phyloP scores from a whole-genome alignment of 345 rosid genomes.

The Luvunga scandens region DNA sequence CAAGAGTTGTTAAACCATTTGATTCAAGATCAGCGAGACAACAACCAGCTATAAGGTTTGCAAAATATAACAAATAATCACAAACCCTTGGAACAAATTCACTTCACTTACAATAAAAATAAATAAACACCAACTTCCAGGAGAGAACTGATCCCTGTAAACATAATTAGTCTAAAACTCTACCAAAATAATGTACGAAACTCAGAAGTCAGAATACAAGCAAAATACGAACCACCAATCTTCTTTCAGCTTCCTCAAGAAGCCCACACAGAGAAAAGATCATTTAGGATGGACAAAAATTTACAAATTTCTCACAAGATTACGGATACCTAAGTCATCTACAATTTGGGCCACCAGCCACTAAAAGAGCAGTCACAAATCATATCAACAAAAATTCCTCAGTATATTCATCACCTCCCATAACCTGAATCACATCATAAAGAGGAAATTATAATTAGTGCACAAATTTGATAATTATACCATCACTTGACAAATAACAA shows the following conservation, averaged over 20 bases:
- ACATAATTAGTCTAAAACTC: not conserved
- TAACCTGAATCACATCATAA: not conserved
- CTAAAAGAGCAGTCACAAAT: not conserved
- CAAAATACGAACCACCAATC: not conserved
- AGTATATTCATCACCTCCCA: not conserved
- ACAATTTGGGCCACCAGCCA: not conserved
- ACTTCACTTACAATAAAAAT: not conserved
- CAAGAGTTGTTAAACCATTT: not conserved
- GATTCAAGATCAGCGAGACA: not conserved
- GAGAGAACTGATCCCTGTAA: not conserved
- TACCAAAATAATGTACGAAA: not conserved
- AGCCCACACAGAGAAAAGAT: not conserved
- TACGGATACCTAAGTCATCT: slow-evolving; percentile 9
- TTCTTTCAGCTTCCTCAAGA: not conserved
- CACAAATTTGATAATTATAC: not conserved
- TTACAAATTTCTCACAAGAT: slow-evolving; percentile 13
- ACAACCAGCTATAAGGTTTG: not conserved
- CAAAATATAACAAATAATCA: no score
- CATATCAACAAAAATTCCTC: not conserved
- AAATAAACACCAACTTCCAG: not conserved
- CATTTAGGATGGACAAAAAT: slow-evolving; percentile 13
- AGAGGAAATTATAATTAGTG: not conserved
- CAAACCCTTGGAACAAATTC: not conserved
- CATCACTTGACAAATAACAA: not conserved
- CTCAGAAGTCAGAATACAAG: not conserved